These are phyloP conservation scores for Leishmania turanica DNA, from an alignment of 208 protist genomes.

Conservation along the genomic window DNA sequence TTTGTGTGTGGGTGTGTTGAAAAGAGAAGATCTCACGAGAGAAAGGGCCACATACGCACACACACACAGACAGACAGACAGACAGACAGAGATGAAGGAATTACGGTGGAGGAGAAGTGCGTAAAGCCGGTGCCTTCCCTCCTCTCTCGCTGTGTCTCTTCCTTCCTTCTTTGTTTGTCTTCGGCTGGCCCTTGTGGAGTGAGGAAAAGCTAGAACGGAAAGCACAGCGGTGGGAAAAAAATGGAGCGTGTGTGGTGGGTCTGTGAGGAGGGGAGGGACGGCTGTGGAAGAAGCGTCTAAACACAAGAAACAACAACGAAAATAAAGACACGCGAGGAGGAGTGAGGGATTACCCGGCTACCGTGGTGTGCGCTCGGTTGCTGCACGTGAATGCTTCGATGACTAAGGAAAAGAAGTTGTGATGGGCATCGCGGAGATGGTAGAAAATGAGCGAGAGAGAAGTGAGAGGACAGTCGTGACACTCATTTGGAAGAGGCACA, in stretches of 20 bases:
- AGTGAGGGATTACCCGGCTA: background rate
- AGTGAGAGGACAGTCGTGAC: background rate
- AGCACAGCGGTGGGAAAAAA: background rate
- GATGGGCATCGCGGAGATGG: background rate
- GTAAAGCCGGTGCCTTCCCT: too few species aligned
- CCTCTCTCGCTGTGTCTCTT: too few species aligned
- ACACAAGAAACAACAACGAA: background rate
- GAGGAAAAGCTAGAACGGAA: background rate
- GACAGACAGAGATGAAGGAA: too few species aligned
- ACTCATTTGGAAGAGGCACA: background rate
- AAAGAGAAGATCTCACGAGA: too few species aligned
- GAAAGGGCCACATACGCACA: too few species aligned
- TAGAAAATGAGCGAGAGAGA: background rate
- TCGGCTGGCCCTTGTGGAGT: too few species aligned
- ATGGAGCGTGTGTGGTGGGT: background rate
- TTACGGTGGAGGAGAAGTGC: too few species aligned
- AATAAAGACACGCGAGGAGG: background rate
- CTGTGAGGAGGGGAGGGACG: background rate
- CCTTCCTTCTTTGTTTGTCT: too few species aligned
- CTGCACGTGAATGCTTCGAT: background rate
- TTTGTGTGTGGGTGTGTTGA: too few species aligned
- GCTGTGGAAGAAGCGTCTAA: background rate
- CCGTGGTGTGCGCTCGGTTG: background rate
- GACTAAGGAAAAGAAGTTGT: background rate
- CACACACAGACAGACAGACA: too few species aligned